Conservation (phyloP, 73 alveolate genomes). For the Tetrahymena elliotti region DNA sequence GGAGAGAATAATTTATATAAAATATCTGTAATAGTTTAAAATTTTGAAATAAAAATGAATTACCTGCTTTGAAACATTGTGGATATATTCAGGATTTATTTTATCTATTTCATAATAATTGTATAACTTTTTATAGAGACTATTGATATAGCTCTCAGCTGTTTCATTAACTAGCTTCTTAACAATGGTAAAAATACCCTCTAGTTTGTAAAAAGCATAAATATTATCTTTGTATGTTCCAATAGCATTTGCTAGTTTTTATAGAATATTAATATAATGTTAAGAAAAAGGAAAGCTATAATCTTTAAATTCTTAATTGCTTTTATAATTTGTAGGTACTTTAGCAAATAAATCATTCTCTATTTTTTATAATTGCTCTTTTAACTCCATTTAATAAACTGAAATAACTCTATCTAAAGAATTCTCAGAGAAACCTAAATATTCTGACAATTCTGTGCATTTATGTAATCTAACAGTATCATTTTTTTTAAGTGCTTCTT, state of each 20-base stretch:
- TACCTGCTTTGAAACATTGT: background rate
- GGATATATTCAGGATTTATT: background rate
- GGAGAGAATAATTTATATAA: too few relatives aligned
- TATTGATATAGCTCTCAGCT: background rate
- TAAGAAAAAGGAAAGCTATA: background rate
- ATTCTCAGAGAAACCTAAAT: background rate
- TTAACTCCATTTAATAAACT: background rate
- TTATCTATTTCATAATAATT: background rate
- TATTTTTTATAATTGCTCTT: background rate
- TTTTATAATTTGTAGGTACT: background rate
- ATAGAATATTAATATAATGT: background rate
- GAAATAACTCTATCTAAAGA: background rate
- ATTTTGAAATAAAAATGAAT: background rate
- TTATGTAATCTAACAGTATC: background rate
- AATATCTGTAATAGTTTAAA: too few relatives aligned
- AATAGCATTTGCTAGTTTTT: background rate
- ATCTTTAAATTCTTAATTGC: background rate
- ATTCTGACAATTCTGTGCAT: background rate
- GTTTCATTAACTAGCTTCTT: background rate
- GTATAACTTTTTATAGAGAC: background rate
- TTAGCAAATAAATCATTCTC: background rate
- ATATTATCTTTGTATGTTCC: background rate
- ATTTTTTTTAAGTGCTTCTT: background rate
- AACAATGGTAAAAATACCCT: background rate
- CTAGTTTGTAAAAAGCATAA: background rate